These are phyloP conservation scores for Rhynchospora pubera DNA, from an alignment of 176 grass and related monocot species.

Conservation along the genomic window DNA sequence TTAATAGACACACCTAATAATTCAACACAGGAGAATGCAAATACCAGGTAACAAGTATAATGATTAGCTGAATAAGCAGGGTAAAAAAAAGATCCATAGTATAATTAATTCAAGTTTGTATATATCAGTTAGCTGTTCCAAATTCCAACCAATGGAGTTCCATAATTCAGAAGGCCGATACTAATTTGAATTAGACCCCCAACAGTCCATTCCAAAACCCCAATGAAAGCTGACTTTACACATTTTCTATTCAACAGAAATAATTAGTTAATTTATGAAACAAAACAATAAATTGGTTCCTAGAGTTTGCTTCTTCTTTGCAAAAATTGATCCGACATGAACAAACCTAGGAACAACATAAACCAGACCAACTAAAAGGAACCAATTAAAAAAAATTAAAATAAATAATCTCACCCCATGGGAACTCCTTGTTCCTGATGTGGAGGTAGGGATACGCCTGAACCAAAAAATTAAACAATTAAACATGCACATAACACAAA, in stretches of 20 bases:
- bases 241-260: neutral
- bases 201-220: neutral
- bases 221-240: neutral
- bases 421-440: slow-evolving; percentile 94
- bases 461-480: neutral
- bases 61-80: neutral
- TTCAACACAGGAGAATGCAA: neutral
- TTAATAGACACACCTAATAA: neutral
- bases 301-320: neutral
- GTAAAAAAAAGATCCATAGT: neutral
- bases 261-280: neutral
- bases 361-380: neutral
- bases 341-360: neutral
- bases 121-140: neutral
- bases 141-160: neutral
- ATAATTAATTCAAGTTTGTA: neutral
- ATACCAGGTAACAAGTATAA: neutral
- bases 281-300: neutral
- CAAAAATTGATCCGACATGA: neutral
- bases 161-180: neutral
- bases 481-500: neutral
- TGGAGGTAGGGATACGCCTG: slow-evolving; percentile 69
- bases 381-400: neutral
- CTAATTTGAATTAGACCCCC: neutral
- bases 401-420: slow-evolving; percentile 46